Evolutionary conservation across 768 basidiomycete species (phyloP), one percentile per base, ranked within the genome.

Genomic region (Tulasnella sp.): DNA sequence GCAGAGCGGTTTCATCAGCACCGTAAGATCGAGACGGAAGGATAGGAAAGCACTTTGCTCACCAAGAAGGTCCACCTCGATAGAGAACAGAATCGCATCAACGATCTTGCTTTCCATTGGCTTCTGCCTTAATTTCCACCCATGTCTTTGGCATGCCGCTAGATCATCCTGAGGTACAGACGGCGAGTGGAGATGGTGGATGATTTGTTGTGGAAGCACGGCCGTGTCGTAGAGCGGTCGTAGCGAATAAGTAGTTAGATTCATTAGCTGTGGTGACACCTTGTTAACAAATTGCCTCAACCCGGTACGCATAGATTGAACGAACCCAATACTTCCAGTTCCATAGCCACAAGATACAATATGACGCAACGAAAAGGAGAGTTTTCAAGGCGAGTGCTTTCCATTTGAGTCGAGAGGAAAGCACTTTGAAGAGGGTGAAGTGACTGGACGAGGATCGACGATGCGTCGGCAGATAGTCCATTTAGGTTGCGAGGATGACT

Each of bases 251-350:
- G 4, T 55, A 25, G 27, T 27, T 10, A 55, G 43, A 27, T 55
- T 55, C 5, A 55, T 11, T 10, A 55, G 17, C 53, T 55, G 29
- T 10, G 38, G 3, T 29, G 11, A 38, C 4, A 41, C 19, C 10
- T 30, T 3, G 21, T 38, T 15, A 30, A 34, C 34, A 41, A 31
- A 2, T 27, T 9, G 17, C 31, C 29, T n/a, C 29, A n/a, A 17
- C 27, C 9, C 24, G 38, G 9, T 2, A 31, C n/a, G 2, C 38
- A 24, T 17, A 2, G 15, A 2, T 21, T 15, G 21, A 25, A 55
- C 53, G 11, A n/a, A 55, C 53, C 53, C 53, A 55, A 29, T 55
- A 45, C 22, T 55, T 34, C 53, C 53, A 55, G 17, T 21, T 55
- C 53, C 53, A 55, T 3, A 44, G 4, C 53, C 53, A 55, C 8